Percentiles rank a stretch among this genome's conserved stretches.
Evolutionary conservation across 345 rosid species (phyloP).

Genomic region (Populus davidiana): DNA sequence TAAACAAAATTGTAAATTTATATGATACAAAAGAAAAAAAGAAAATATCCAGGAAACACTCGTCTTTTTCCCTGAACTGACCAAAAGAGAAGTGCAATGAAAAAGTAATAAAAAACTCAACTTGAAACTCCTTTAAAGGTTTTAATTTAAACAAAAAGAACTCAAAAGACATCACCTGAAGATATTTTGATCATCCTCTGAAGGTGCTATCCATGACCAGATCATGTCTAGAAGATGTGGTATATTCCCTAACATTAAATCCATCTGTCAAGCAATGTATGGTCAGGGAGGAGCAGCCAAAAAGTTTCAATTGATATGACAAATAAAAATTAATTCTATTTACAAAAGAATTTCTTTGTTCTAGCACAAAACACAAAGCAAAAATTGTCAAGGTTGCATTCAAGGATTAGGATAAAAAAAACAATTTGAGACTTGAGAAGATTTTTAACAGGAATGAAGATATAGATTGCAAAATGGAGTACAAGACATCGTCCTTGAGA

Average conservation of each 20-base stretch:
- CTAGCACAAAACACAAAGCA: background rate
- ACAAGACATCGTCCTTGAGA: background rate
- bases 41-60: background rate
- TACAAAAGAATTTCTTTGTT: background rate
- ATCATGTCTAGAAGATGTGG: constrained; percentile 82
- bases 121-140: background rate
- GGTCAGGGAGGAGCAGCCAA: constrained; percentile 15
- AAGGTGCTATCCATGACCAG: constrained; percentile 96
- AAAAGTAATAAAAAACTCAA: background rate
- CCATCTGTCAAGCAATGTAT: constrained; percentile 57
- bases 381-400: background rate
- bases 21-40: background rate
- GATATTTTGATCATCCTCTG: constrained; percentile 71
- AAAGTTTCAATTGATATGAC: background rate
- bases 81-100: background rate
- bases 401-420: background rate
- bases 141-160: background rate
- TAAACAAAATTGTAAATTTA: background rate
- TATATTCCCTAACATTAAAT: constrained; percentile 87
- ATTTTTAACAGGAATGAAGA: background rate
- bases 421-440: background rate
- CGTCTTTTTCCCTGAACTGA: background rate
- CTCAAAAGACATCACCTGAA: constrained; percentile 52
- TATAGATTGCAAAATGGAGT: background rate
- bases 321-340: background rate